Percentiles rank a stretch among this genome's conserved stretches.
Conservation (phyloP, 805 yeast genomes). For the Starmera dryadoides region DNA sequence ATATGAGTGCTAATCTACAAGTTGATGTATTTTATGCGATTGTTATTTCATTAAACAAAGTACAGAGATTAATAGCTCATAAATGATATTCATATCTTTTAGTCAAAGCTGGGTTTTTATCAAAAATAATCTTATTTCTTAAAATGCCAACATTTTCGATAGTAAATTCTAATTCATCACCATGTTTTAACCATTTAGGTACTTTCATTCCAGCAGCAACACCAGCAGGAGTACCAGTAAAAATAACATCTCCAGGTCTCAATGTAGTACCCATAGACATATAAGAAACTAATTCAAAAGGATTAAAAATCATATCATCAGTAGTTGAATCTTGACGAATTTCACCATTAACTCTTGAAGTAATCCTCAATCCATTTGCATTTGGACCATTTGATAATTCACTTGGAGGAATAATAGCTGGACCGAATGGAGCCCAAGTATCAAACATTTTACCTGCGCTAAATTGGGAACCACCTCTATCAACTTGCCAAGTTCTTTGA, state of each 20-base stretch:
- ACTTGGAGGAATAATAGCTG: conserved; percentile 30
- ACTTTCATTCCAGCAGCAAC: conserved; percentile 42
- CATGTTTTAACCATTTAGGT: conserved; percentile 34
- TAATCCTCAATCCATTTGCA: conserved; percentile 26
- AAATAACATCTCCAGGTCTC: conserved; percentile 44
- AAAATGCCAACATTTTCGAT: conserved; percentile 38
- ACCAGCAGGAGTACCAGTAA: conserved; percentile 53
- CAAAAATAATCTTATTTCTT: conserved; percentile 29
- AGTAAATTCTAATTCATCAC: conserved; percentile 35
- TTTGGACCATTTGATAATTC: conserved; percentile 20
- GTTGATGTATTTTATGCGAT: too few relatives aligned
- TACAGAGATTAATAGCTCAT: too few relatives aligned
- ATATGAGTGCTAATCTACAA: too few relatives aligned
- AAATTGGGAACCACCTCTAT: conserved; percentile 48
- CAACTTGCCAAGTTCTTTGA: conserved; percentile 49
- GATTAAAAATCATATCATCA: conserved; percentile 40
- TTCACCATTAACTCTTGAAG: conserved; percentile 40
- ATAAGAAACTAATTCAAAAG: conserved; percentile 35
- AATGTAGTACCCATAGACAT: conserved; percentile 45
- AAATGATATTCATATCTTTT: conserved; percentile 6
- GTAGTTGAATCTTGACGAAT: conserved; percentile 37
- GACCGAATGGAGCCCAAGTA: conserved; percentile 52
- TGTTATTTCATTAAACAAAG: too few relatives aligned
- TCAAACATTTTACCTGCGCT: conserved; percentile 46
- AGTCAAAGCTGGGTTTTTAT: conserved; percentile 9